Percentiles rank a stretch among this genome's conserved stretches.
These are phyloP conservation scores for Xylaria sp. DNA, from an alignment of 2,329 filamentous ascomycete species.

Conservation along the genomic window DNA sequence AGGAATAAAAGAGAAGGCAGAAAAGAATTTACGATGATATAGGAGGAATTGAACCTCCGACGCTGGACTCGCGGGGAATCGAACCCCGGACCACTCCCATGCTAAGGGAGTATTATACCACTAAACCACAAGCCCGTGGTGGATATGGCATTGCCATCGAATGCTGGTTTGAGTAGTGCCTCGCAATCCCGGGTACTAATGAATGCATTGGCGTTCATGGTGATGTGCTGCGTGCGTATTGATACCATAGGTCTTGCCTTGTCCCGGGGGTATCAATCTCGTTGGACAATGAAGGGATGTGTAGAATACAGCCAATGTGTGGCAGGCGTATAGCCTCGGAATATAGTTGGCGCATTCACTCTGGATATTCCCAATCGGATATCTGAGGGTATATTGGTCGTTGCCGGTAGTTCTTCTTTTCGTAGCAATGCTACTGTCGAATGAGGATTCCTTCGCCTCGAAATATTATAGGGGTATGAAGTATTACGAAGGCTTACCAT, in stretches of 20 bases:
- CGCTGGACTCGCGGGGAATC: constrained; percentile 44
- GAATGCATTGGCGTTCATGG: background rate
- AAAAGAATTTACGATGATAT: constrained; percentile 6
- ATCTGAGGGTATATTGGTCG: background rate
- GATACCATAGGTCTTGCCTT: background rate
- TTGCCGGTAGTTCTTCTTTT: background rate
- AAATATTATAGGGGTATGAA: background rate
- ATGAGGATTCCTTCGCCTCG: background rate
- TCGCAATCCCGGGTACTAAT: background rate
- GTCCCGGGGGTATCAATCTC: background rate
- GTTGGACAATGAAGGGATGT: background rate
- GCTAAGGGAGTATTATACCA: constrained; percentile 44
- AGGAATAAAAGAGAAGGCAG: background rate
- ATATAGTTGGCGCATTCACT: background rate
- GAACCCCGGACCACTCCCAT: constrained; percentile 45
- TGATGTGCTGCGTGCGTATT: background rate
- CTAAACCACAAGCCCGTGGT: constrained; percentile 42
- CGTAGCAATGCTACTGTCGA: background rate
- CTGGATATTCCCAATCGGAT: background rate
- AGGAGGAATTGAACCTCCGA: constrained; percentile 29
- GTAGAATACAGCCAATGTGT: background rate
- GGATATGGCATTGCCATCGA: background rate
- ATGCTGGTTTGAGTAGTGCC: background rate
- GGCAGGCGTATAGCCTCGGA: background rate
- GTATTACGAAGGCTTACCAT: background rate